A percentile compares a stretch with the other conserved stretches of the same genome.
Evolutionary conservation across 2,329 filamentous ascomycete genomes (phyloP).

Genomic region (Metarhizium brunneum): DNA sequence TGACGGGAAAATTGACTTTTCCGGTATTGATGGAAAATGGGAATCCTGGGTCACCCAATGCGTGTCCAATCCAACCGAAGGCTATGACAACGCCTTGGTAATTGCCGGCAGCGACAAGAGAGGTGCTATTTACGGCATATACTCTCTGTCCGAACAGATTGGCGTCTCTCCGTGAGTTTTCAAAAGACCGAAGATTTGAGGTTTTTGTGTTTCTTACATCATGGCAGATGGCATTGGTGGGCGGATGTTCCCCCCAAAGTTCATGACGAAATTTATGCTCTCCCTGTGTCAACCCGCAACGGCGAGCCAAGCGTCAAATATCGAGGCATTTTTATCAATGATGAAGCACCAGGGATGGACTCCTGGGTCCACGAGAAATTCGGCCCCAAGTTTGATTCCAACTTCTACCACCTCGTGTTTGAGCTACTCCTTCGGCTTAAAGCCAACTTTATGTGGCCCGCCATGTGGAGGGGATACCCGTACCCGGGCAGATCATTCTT

Average conservation of each 20-base stretch:
- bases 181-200: background rate
- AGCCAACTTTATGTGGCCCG: conserved; percentile 58
- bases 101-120: conserved; percentile 50
- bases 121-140: conserved; percentile 51
- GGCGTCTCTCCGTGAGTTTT: conserved; percentile 41
- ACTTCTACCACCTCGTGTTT: conserved; percentile 54
- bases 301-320: conserved; percentile 49
- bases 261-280: conserved; percentile 38
- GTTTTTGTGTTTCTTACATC: background rate
- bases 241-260: conserved; percentile 44
- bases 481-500: conserved; percentile 47
- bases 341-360: conserved; percentile 37
- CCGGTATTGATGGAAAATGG: conserved; percentile 35
- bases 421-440: conserved; percentile 51
- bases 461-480: conserved; percentile 49
- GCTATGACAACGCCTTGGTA: conserved; percentile 35
- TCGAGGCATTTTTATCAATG: conserved; percentile 54
- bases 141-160: conserved; percentile 51
- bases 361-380: conserved; percentile 44
- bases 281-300: conserved; percentile 19
- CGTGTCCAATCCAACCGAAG: conserved; percentile 35
- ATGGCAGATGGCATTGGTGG: conserved; percentile 45
- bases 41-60: conserved; percentile 43
- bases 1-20: conserved; percentile 12
- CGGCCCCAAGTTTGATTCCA: conserved; percentile 38